Conservation (phyloP, 2,329 filamentous ascomycete species). For the Trichoderma breve region DNA sequence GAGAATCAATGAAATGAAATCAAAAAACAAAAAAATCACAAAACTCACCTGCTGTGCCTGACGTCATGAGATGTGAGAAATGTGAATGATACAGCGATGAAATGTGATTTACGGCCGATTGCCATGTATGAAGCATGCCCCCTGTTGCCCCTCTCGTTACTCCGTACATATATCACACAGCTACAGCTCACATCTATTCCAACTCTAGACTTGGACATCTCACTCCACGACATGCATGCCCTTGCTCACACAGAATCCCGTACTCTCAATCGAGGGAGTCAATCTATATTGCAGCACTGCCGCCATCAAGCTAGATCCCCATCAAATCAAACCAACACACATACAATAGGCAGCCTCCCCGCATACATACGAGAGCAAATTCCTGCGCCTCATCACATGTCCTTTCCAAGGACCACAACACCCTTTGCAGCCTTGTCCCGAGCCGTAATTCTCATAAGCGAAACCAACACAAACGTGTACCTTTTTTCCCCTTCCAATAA, state of each 20-base stretch:
- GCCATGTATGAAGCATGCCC: too few relatives aligned
- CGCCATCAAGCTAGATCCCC: not conserved
- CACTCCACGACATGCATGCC: not conserved
- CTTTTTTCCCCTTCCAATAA: not conserved
- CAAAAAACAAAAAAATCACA: slow-evolving; percentile 21
- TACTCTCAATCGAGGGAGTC: not conserved
- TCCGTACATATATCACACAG: not conserved
- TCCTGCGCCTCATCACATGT: not conserved
- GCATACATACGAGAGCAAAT: not conserved
- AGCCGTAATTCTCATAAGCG: not conserved
- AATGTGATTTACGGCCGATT: not conserved
- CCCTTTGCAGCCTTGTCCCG: not conserved
- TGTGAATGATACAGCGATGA: not conserved
- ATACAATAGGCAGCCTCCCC: not conserved
- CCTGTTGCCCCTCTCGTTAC: too few relatives aligned
- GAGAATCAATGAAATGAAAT: slow-evolving; percentile 36
- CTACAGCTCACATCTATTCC: not conserved
- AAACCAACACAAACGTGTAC: not conserved
- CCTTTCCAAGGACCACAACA: not conserved
- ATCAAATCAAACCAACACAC: not conserved
- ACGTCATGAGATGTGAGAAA: not conserved
- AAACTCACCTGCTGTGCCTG: not conserved
- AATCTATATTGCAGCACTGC: not conserved
- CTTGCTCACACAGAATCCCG: not conserved
- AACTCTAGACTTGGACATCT: too few relatives aligned